phyloP scores from a whole-genome alignment of 495 filamentous ascomycete genomes.

The Hypoxylon lenormandii region DNA sequence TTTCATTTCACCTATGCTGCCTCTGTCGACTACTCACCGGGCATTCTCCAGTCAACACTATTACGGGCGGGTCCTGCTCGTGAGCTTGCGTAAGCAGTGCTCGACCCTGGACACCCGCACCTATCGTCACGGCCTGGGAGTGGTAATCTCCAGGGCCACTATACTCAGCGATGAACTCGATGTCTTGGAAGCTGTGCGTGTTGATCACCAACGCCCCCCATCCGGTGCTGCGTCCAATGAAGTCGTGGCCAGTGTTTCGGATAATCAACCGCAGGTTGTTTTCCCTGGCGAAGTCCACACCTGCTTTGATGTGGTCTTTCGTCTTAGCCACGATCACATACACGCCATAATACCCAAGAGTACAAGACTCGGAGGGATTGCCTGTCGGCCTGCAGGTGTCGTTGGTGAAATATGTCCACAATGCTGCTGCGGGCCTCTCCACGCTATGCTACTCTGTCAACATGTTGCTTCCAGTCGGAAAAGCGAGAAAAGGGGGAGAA shows the following conservation, averaged over 20 bases:
- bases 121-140: slow-evolving; percentile 62
- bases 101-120: slow-evolving; percentile 62
- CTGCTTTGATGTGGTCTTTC: slow-evolving; percentile 59
- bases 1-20: slow-evolving; percentile 52
- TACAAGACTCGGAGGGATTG: slow-evolving; percentile 64
- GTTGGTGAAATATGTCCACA: slow-evolving; percentile 64
- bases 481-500: not conserved
- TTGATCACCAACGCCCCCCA: slow-evolving; percentile 71
- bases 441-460: slow-evolving; percentile 44
- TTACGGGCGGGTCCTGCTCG: slow-evolving; percentile 59
- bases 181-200: slow-evolving; percentile 71
- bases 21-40: slow-evolving; percentile 51
- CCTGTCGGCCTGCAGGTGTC: slow-evolving; percentile 65
- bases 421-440: slow-evolving; percentile 54
- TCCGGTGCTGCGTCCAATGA: slow-evolving; percentile 69
- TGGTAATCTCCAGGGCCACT: slow-evolving; percentile 53
- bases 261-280: slow-evolving; percentile 72
- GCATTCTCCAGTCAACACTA: slow-evolving; percentile 63
- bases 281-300: slow-evolving; percentile 65
- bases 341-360: slow-evolving; percentile 67
- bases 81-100: slow-evolving; percentile 59
- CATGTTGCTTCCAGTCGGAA: not conserved
- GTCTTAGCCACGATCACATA: slow-evolving; percentile 66
- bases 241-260: slow-evolving; percentile 74
- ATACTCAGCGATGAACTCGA: slow-evolving; percentile 57